Base-by-base conservation (phyloP, 2,329 filamentous ascomycete genomes). In the Periconia digitata region DNA sequence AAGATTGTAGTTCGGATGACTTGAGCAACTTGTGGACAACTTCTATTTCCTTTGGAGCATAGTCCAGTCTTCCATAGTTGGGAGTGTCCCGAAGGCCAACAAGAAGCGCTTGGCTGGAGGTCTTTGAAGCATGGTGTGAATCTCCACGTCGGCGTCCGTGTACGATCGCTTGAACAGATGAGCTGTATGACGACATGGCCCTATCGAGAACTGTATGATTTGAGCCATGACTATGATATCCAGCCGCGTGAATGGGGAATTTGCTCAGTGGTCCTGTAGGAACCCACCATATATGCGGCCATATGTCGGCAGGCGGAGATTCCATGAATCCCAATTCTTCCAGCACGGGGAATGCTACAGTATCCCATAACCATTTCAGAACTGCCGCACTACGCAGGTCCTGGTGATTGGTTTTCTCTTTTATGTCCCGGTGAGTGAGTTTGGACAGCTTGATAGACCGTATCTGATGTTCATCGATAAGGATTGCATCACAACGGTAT, bases 101-200 rank as follows among this genome's bases (percentile, higher is more conserved):
- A 1, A 73, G 50, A 1, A 72, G 47, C 32, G 62, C 59, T n/a
- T 59, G 34, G n/a, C 42, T 23, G 15, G 53, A 21, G 17, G 17
- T 17, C 27, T 18, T 22, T 38, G 41, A 22, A n/a, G 35, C 24
- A 7, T 35, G 18, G 7, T 23, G 40, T 27, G 13, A 10, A 32
- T 12, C 40, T 8, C 18, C 6, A 13, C 44, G 49, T 39, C 47
- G 58, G 10, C 56, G 63, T 6, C 49, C 51, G 17, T 64, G 43
- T 18, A 70, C 53, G 1, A 75, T 35, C 1, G 67, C 50, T 49
- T 65, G 69, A 20, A 74, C 43, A 1, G 72, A 72, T 1, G 63
- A 56, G n/a, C 48, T 60, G 43, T 74, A 76, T 0, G 72, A 74
- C 3, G 72, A 76, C 2, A 74, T 59, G 3, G 69, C 71, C 36